These are phyloP conservation scores for Trichothecium roseum DNA, from an alignment of 2,329 filamentous ascomycete species.

Conservation along the genomic window DNA sequence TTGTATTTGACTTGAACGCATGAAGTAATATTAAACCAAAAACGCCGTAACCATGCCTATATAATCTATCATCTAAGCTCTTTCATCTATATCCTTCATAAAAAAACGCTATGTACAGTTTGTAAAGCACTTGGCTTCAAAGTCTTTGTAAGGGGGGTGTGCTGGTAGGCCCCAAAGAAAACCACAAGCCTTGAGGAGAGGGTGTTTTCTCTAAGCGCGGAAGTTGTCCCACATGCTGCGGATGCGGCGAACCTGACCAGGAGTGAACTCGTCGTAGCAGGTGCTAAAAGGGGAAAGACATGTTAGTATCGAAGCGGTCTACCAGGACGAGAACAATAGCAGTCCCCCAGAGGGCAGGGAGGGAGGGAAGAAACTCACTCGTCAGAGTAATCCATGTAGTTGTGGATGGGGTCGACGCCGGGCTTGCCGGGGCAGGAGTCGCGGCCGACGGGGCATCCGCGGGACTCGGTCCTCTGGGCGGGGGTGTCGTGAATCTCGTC, in stretches of 20 bases:
- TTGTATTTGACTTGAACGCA: too few species aligned
- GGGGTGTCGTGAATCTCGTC: slow-evolving; percentile 31
- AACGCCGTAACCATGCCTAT: too few species aligned
- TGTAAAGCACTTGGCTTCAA: too few species aligned
- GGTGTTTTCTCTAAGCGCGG: slow-evolving; percentile 20
- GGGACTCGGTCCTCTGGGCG: slow-evolving; percentile 18
- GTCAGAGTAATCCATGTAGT: slow-evolving; percentile 29
- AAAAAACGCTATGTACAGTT: too few species aligned
- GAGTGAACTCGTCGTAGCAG: slow-evolving; percentile 35
- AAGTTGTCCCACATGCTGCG: slow-evolving; percentile 25
- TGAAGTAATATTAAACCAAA: too few species aligned
- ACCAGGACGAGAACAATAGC: not conserved
- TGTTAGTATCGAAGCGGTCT: slow-evolving; percentile 12
- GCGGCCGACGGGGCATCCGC: slow-evolving; percentile 24
- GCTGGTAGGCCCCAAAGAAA: too few species aligned
- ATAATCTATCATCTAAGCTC: too few species aligned
- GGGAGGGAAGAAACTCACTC: slow-evolving; percentile 21
- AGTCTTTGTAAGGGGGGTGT: too few species aligned
- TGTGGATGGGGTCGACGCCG: slow-evolving; percentile 24
- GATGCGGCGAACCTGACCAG: slow-evolving; percentile 29
- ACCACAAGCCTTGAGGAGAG: too few species aligned
- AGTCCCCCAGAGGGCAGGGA: not conserved
- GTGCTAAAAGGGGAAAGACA: slow-evolving; percentile 12
- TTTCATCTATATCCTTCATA: too few species aligned
- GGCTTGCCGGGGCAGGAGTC: slow-evolving; percentile 21